A percentile compares a stretch with the other conserved stretches of the same genome.
Conservation (phyloP, 129 eudicot species). For the Artemisia annua region DNA sequence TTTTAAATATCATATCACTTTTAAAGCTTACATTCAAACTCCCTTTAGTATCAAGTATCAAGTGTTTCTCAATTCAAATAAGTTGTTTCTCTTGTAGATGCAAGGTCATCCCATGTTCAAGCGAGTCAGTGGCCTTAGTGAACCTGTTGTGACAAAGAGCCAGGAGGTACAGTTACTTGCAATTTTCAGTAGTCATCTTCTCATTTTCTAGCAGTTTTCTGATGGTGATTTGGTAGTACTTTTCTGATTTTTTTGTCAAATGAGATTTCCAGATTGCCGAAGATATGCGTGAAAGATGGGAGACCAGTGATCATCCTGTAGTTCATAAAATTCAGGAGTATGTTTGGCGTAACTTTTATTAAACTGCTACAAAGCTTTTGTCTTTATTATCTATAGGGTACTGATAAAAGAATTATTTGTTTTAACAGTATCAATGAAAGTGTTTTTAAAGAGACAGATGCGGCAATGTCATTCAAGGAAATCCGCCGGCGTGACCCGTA, state of each 20-base stretch:
- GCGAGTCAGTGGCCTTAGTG: constrained; percentile 72
- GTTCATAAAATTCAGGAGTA: constrained; percentile 95
- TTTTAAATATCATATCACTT: not conserved
- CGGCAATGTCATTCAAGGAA: constrained; percentile 86
- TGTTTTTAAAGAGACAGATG: constrained; percentile 79
- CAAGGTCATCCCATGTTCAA: constrained; percentile 79
- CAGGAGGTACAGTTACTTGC: constrained; percentile 67
- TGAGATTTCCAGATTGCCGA: constrained; percentile 71
- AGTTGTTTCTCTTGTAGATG: constrained; percentile 45
- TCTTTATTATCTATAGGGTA: constrained; percentile 2
- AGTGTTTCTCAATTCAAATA: constrained; percentile 15
- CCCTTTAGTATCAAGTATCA: not conserved
- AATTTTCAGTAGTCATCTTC: not conserved
- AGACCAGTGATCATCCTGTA: constrained; percentile 91
- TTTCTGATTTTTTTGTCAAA: constrained; percentile 16
- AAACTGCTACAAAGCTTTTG: not conserved
- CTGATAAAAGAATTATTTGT: constrained; percentile 5
- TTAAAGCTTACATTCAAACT: not conserved
- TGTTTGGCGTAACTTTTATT: constrained; percentile 12
- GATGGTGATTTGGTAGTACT: not conserved
- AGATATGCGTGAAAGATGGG: constrained; percentile 92
- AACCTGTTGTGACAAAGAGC: constrained; percentile 81
- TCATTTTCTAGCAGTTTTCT: not conserved
- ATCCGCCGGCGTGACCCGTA: constrained; percentile 98
- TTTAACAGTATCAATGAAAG: constrained; percentile 69